phyloP scores from a whole-genome alignment of 2,329 filamentous ascomycete genomes.

The Colletotrichum sp. region DNA sequence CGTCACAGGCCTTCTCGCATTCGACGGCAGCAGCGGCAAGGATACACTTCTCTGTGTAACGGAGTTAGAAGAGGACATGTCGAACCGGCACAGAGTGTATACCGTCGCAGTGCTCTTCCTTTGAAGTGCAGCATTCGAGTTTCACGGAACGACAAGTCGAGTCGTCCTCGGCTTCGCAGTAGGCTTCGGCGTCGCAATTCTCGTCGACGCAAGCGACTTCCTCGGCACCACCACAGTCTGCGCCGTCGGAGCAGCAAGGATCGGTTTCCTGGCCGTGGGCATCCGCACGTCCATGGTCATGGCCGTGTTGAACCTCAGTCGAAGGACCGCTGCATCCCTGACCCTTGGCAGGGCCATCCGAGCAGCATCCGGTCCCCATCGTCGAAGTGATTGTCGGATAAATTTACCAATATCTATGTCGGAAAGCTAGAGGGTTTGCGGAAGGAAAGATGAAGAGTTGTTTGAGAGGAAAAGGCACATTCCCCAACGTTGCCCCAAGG shows the following conservation, averaged over 20 bases:
- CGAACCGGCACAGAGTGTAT: neutral
- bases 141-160: constrained; percentile 13
- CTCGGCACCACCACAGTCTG: neutral
- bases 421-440: neutral
- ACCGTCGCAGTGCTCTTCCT: constrained; percentile 33
- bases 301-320: neutral
- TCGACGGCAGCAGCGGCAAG: constrained; percentile 32
- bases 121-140: constrained; percentile 29
- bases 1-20: constrained; percentile 34
- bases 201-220: neutral
- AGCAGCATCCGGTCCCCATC: constrained; percentile 23
- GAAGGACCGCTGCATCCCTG: neutral
- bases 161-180: constrained; percentile 24
- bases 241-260: neutral
- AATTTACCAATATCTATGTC: neutral
- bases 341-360: constrained; percentile 7
- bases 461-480: neutral
- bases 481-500: neutral
- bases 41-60: constrained; percentile 34
- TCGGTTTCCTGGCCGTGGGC: neutral
- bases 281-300: neutral
- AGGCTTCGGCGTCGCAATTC: constrained; percentile 16
- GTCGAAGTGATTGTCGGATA: neutral
- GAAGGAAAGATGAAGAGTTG: neutral
- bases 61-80: neutral